Percentiles rank a stretch among this genome's conserved stretches.
phyloP scores from a whole-genome alignment of 1,139 yeast species.

The Protomyces macrosporus region DNA sequence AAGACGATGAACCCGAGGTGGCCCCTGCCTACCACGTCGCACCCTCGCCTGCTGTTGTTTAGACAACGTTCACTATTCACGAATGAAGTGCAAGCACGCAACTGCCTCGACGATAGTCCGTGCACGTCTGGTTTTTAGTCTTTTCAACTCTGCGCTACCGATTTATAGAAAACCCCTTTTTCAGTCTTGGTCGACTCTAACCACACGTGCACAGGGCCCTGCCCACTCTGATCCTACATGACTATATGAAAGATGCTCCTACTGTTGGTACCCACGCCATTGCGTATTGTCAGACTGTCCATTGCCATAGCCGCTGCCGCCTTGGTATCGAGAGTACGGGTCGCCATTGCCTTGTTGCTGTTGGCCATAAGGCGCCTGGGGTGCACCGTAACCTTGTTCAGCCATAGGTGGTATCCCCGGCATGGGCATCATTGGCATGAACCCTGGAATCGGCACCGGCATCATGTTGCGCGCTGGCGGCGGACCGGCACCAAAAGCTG shows the following conservation, averaged over 20 bases:
- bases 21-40: not conserved
- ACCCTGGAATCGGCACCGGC: constrained; percentile 20
- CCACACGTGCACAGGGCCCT: no score
- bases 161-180: no score
- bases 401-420: not conserved
- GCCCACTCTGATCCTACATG: no score
- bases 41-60: no score
- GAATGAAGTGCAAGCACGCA: no score
- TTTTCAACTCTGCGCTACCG: no score
- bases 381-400: not conserved
- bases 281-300: not conserved
- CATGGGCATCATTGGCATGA: not conserved
- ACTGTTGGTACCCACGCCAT: constrained; percentile 19
- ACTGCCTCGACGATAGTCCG: no score
- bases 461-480: constrained; percentile 14
- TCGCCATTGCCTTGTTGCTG: not conserved
- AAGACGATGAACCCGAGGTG: not conserved
- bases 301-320: constrained; percentile 3
- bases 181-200: no score
- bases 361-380: not conserved
- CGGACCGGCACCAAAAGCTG: constrained; percentile 8
- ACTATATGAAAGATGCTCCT: not conserved
- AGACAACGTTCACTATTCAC: no score
- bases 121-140: no score
- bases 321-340: constrained; percentile 11